phyloP scores from a whole-genome alignment of 2,329 filamentous ascomycete species.

The Beauveria caledonica region DNA sequence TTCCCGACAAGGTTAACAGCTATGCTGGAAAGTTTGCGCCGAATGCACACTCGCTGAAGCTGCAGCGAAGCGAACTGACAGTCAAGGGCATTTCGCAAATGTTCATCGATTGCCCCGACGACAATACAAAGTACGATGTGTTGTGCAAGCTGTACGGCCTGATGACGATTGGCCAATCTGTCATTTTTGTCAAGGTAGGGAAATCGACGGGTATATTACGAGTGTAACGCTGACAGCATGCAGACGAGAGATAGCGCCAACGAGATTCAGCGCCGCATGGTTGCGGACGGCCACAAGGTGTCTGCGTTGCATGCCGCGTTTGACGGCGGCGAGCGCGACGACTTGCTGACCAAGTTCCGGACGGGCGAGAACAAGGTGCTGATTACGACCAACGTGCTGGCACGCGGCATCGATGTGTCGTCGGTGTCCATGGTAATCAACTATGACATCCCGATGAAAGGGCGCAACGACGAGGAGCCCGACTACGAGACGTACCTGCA shows the following conservation, averaged over 20 bases:
- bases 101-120: constrained; percentile 84
- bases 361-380: constrained; percentile 85
- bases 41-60: constrained; percentile 74
- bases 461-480: constrained; percentile 68
- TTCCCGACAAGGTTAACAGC: constrained; percentile 74
- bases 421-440: constrained; percentile 98
- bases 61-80: constrained; percentile 85
- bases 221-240: neutral
- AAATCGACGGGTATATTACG: neutral
- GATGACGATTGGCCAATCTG: constrained; percentile 93
- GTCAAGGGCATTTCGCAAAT: constrained; percentile 97
- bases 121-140: constrained; percentile 77
- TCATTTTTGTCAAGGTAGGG: constrained; percentile 88
- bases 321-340: constrained; percentile 75
- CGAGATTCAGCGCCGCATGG: constrained; percentile 80
- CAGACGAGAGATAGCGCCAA: constrained; percentile 79
- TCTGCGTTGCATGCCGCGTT: constrained; percentile 83
- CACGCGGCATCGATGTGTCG: constrained; percentile 87
- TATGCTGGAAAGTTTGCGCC: constrained; percentile 84
- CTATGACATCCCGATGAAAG: constrained; percentile 78
- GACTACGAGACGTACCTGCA: constrained; percentile 96
- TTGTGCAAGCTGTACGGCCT: constrained; percentile 90
- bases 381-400: constrained; percentile 94
- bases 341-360: constrained; percentile 79
- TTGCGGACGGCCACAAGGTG: constrained; percentile 81